Evolutionary conservation across 768 basidiomycete genomes (phyloP).

Genomic region (Saitozyma podzolica): DNA sequence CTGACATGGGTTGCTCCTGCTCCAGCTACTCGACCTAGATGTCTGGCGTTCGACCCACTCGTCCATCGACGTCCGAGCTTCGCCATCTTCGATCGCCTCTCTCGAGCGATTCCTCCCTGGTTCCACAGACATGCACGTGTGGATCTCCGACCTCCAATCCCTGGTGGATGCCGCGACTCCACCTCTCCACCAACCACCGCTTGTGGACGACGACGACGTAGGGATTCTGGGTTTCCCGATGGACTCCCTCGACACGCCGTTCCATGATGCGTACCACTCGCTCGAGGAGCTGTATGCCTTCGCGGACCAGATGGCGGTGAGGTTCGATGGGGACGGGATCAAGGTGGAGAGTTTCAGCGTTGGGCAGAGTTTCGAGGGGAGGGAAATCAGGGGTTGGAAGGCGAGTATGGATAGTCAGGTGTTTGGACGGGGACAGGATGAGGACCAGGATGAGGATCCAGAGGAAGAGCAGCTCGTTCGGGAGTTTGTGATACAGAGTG

Average conservation of each 20-base stretch:
- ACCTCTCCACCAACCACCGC: neutral
- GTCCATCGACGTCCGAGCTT: constrained; percentile 37
- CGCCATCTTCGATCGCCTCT: constrained; percentile 3
- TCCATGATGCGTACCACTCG: constrained; percentile 47
- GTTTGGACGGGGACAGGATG: constrained; percentile 12
- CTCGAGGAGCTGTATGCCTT: constrained; percentile 42
- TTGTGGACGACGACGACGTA: neutral
- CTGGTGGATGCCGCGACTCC: constrained; percentile 22
- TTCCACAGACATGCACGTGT: constrained; percentile 11
- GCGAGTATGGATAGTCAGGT: constrained; percentile 19
- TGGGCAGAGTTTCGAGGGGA: constrained; percentile 40
- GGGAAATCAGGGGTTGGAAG: constrained; percentile 39
- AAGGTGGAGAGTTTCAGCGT: constrained; percentile 29
- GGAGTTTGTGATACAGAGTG: constrained; percentile 69
- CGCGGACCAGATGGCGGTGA: constrained; percentile 28
- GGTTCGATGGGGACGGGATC: constrained; percentile 29
- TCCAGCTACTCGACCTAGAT: constrained; percentile 41
- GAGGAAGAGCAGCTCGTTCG: constrained; percentile 26
- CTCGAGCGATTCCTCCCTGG: constrained; percentile 14
- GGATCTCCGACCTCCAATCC: constrained; percentile 32
- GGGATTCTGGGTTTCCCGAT: neutral
- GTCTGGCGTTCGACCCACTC: constrained; percentile 42
- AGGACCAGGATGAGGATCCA: constrained; percentile 15
- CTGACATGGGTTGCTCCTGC: neutral
- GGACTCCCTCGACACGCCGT: constrained; percentile 33